These are phyloP conservation scores for Trichoderma arundinaceum DNA, from an alignment of 2,329 filamentous ascomycete genomes.

Conservation along the genomic window DNA sequence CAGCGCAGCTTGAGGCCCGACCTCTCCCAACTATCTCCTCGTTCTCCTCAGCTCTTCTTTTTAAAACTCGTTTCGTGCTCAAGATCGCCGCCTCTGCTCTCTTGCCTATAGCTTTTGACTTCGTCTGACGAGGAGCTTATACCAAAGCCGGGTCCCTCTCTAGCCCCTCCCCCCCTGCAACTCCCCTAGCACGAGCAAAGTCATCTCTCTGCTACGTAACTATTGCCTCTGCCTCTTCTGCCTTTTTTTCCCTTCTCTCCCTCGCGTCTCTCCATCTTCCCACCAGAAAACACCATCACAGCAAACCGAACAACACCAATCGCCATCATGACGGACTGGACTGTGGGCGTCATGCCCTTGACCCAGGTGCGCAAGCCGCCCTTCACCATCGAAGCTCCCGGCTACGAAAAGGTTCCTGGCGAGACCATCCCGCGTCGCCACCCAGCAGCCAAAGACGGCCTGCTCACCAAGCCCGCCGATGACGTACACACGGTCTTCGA, in stretches of 20 bases:
- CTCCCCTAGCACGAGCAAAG: constrained; percentile 18
- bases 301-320: neutral
- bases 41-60: neutral
- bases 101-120: no score
- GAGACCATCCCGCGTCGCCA: constrained; percentile 86
- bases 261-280: constrained; percentile 1
- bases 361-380: constrained; percentile 71
- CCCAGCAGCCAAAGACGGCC: constrained; percentile 70
- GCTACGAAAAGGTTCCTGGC: constrained; percentile 71
- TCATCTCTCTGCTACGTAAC: neutral
- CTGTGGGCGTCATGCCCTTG: constrained; percentile 55
- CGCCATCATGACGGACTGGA: constrained; percentile 42
- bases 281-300: neutral
- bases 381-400: constrained; percentile 75
- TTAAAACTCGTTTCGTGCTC: neutral
- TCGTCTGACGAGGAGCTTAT: neutral
- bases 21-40: neutral
- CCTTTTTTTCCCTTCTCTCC: neutral
- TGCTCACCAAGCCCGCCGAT: constrained; percentile 68
- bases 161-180: constrained; percentile 13
- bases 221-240: neutral
- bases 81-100: no score
- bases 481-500: constrained; percentile 80
- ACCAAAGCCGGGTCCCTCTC: constrained; percentile 15
- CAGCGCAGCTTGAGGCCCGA: constrained; percentile 11